Evolutionary conservation across 2,329 filamentous ascomycete genomes (phyloP).

Genomic region (Aureobasidium pullulans): DNA sequence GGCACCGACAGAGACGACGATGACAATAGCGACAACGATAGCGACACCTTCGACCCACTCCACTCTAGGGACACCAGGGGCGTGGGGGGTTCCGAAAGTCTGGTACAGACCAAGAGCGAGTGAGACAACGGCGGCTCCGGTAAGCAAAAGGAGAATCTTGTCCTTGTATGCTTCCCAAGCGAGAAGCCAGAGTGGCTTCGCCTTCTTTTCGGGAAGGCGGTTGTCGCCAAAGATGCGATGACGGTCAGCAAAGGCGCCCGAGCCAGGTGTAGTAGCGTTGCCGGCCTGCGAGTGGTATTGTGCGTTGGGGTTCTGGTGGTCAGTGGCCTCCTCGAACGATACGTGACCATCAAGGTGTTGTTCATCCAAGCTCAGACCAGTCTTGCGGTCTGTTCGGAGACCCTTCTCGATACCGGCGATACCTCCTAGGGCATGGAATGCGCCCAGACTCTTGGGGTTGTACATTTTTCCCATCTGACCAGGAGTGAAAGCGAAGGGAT

Average conservation of each 20-base stretch:
- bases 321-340: constrained; percentile 57
- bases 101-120: constrained; percentile 69
- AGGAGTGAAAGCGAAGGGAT: constrained; percentile 76
- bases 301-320: constrained; percentile 19
- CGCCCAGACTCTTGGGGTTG: constrained; percentile 69
- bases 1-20: constrained; percentile 71
- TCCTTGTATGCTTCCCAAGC: constrained; percentile 81
- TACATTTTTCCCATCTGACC: constrained; percentile 76
- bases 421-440: constrained; percentile 69
- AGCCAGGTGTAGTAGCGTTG: neutral
- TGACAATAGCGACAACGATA: constrained; percentile 67
- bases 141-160: constrained; percentile 67
- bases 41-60: constrained; percentile 80
- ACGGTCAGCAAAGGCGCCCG: constrained; percentile 51
- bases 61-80: constrained; percentile 49
- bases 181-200: constrained; percentile 61
- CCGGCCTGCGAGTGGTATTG: neutral
- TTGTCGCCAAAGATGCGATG: constrained; percentile 65
- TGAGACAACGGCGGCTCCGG: constrained; percentile 64
- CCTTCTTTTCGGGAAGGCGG: constrained; percentile 59
- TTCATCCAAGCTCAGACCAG: constrained; percentile 67
- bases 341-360: constrained; percentile 54
- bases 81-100: constrained; percentile 53
- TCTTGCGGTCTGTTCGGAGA: constrained; percentile 55
- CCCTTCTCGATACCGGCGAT: constrained; percentile 66